Evolutionary conservation across 352 stramenopile species (phyloP).

Genomic region (Pythium dissotocum): DNA sequence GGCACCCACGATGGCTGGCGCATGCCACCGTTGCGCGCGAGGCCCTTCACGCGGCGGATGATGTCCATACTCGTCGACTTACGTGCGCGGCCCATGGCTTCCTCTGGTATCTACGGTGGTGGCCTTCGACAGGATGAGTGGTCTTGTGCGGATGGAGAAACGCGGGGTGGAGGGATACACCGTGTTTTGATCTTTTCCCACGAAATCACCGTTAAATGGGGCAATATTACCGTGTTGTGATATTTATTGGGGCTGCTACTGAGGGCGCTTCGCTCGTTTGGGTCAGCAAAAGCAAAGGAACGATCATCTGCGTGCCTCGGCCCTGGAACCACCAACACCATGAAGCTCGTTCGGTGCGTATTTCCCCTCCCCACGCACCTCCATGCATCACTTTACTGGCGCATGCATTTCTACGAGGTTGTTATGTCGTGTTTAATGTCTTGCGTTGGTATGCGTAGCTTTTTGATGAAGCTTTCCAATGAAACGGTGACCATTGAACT

Average conservation of each 20-base stretch:
- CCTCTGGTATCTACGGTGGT: conserved; percentile 4
- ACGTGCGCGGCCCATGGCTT: conserved; percentile 71
- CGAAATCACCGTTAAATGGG: neutral
- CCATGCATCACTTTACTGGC: neutral
- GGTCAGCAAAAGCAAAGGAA: neutral
- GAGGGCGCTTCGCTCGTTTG: neutral
- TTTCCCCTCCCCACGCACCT: neutral
- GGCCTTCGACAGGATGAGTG: conserved; percentile 20
- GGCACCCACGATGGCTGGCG: conserved; percentile 65
- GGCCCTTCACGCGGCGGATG: conserved; percentile 75
- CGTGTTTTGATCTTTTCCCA: conserved; percentile 3
- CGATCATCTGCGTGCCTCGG: neutral
- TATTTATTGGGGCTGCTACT: neutral
- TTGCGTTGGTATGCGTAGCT: conserved; percentile 46
- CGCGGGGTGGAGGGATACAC: neutral
- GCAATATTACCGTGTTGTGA: neutral
- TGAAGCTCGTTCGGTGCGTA: conserved; percentile 47
- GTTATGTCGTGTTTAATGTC: neutral
- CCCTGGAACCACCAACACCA: conserved; percentile 27
- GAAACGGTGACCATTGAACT: conserved; percentile 99
- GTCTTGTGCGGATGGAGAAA: conserved; percentile 20
- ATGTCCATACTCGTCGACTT: conserved; percentile 73
- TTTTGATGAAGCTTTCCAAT: conserved; percentile 98
- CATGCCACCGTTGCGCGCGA: conserved; percentile 82
- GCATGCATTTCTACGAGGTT: neutral